Evolutionary conservation across 2,329 filamentous ascomycete genomes (phyloP), one percentile per base, ranked within the genome.

Genomic region (Catunica adiposa): DNA sequence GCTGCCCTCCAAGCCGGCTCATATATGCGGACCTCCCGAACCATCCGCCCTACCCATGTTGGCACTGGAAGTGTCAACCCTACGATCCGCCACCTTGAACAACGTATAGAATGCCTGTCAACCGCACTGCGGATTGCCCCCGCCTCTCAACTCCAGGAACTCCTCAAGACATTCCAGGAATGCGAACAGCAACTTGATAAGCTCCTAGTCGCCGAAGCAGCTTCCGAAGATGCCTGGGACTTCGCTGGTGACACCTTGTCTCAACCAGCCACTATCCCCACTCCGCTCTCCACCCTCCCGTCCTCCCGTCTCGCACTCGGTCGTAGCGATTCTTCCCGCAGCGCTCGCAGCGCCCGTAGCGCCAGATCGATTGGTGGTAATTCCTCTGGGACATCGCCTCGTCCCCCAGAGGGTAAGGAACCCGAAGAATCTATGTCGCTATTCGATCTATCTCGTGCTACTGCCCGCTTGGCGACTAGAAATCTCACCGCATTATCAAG

Each of bases 1-100:
- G 86, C 86, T 5, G 86, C 86, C 3, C 73, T 90, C 46, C 77
- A 83, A 61, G 84, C 86, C n/a, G 86, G 86, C 15, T 82, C 84
- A 59, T 86, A 89, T 66, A 75, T 79, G 34, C 76, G 77, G 17
- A 79, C 74, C 11, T 63, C 70, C 15, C 68, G 68, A 34, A 80
- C 78, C 0, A 62, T 74, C 22, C 73, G 71, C 25, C 78, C 78
- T 3, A 80, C 77, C 1, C 78, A 82, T 62, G 68, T 82, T 22
- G 75, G 80, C 47, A 80, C 78, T 31, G 71, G 76, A 15, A 79
- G 72, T 63, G 74, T 76, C 61, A 76, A 82, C 66, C 69, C 73
- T 25, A 72, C 80, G 57, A 77, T 92, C 54, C 77, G 85, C 29
- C 81, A 86, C 61, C 71, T 92, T 1, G 84, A 90, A 62, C 86